Percentiles rank a stretch among this genome's conserved stretches.
Evolutionary conservation across 805 yeast genomes (phyloP).

Genomic region (Vanderwaltozyma polyspora): DNA sequence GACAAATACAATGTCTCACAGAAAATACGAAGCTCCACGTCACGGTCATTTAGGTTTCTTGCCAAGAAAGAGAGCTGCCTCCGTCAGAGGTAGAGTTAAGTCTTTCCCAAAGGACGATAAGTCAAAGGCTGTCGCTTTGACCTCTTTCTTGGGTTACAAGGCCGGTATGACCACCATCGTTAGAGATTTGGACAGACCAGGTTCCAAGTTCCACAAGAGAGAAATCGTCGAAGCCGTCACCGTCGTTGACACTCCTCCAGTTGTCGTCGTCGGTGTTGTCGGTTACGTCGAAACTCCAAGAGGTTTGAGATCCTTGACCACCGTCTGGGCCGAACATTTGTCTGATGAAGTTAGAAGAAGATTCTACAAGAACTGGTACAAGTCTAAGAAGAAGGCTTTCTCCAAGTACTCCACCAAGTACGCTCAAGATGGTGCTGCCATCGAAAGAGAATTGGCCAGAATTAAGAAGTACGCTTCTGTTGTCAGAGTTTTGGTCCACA

Average conservation of each 20-base stretch:
- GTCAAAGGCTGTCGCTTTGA: slow-evolving; percentile 95
- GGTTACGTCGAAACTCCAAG: slow-evolving; percentile 99
- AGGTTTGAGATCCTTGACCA: slow-evolving; percentile 98
- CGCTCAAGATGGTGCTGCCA: slow-evolving; percentile 78
- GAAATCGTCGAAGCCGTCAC: slow-evolving; percentile 99
- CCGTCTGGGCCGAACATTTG: slow-evolving; percentile 99
- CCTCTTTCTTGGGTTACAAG: slow-evolving; percentile 99
- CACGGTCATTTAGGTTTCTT: slow-evolving; percentile 99
- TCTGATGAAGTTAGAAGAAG: slow-evolving; percentile 99
- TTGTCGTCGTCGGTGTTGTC: slow-evolving; percentile 98
- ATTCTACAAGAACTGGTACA: slow-evolving; percentile 99
- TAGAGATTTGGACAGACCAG: slow-evolving; percentile 99
- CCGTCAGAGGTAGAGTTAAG: slow-evolving; percentile 97
- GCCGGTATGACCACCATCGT: slow-evolving; percentile 99
- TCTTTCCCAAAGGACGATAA: slow-evolving; percentile 98
- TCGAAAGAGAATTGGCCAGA: slow-evolving; percentile 96
- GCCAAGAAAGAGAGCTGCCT: slow-evolving; percentile 99
- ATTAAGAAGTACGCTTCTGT: slow-evolving; percentile 96
- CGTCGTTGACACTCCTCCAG: slow-evolving; percentile 98
- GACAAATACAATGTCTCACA: slow-evolving; percentile 98
- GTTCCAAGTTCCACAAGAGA: slow-evolving; percentile 99
- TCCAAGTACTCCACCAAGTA: slow-evolving; percentile 99
- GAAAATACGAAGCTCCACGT: slow-evolving; percentile 99
- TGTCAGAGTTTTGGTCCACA: slow-evolving; percentile 98
- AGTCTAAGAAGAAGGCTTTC: slow-evolving; percentile 99